Conservation (phyloP, 176 grass and related monocot genomes). For the Cymbopogon citratus region DNA sequence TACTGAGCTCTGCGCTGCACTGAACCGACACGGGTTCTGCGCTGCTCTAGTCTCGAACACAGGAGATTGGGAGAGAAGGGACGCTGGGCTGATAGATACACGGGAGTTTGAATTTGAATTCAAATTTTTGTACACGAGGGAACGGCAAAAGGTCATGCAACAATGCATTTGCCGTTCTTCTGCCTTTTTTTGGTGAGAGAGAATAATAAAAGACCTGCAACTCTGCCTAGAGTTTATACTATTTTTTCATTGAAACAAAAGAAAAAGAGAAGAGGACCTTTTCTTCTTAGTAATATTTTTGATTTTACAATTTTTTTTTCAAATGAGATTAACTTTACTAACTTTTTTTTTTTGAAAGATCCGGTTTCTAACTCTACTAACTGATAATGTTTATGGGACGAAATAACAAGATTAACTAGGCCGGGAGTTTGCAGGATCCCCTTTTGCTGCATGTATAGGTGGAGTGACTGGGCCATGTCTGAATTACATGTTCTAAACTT, state of each 20-base stretch:
- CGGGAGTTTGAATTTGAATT: neutral
- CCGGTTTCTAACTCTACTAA: neutral
- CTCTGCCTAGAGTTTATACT: neutral
- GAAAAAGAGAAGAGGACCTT: neutral
- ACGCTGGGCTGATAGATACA: neutral
- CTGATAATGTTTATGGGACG: neutral
- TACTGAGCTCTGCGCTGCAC: too few species aligned
- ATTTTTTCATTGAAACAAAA: neutral
- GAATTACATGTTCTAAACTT: too few species aligned
- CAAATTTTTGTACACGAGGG: constrained; percentile 4
- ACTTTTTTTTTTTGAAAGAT: too few species aligned
- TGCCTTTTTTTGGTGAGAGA: neutral
- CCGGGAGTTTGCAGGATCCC: too few species aligned
- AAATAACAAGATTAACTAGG: neutral
- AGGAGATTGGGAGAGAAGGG: neutral
- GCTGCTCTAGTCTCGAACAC: neutral
- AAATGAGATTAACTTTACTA: too few species aligned
- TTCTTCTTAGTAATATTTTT: too few species aligned
- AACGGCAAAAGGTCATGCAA: neutral
- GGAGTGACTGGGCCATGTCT: too few species aligned
- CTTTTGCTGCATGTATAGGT: too few species aligned
- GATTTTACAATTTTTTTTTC: too few species aligned
- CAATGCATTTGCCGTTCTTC: neutral
- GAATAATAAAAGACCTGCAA: neutral
- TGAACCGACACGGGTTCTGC: neutral